Percentiles rank a stretch among this genome's conserved stretches.
Evolutionary conservation across 192 early-diverging fungal genomes (phyloP).

Genomic region (Rhizoclosmatium sp.): DNA sequence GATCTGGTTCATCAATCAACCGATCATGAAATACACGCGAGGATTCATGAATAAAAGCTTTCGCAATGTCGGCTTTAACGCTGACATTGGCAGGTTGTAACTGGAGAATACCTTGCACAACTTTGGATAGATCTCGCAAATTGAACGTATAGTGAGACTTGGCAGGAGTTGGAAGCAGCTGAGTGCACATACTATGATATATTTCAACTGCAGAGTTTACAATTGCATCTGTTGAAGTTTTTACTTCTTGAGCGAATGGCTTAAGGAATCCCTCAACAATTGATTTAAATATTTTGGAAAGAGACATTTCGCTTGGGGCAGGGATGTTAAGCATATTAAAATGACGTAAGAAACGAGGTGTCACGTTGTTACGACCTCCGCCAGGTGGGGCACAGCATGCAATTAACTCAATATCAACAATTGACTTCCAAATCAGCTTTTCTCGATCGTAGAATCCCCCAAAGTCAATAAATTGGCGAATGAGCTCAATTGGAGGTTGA

Average conservation of each 20-base stretch:
- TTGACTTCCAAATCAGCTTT: constrained; percentile 65
- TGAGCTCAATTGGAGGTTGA: constrained; percentile 66
- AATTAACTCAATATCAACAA: constrained; percentile 62
- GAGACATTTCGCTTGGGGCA: constrained; percentile 56
- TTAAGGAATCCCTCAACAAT: constrained; percentile 67
- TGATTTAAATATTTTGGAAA: constrained; percentile 62
- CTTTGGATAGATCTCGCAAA: constrained; percentile 64
- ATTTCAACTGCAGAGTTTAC: constrained; percentile 66
- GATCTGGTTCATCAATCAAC: constrained; percentile 64
- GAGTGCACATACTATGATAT: constrained; percentile 66
- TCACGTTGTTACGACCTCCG: constrained; percentile 63
- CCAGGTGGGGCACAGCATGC: constrained; percentile 68
- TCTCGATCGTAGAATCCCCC: constrained; percentile 68
- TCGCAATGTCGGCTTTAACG: constrained; percentile 58
- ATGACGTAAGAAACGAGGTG: constrained; percentile 63
- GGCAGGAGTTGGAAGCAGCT: constrained; percentile 65
- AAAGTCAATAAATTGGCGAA: constrained; percentile 65
- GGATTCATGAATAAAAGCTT: constrained; percentile 66
- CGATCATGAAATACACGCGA: constrained; percentile 66
- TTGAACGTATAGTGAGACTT: constrained; percentile 74
- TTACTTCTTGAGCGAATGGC: constrained; percentile 58
- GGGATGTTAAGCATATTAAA: constrained; percentile 69
- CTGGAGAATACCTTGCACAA: constrained; percentile 65
- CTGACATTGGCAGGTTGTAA: constrained; percentile 47
- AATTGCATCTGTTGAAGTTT: constrained; percentile 55